A percentile compares a stretch with the other conserved stretches of the same genome.
Conservation (phyloP, 805 yeast genomes). For the Millerozyma acaciae region DNA sequence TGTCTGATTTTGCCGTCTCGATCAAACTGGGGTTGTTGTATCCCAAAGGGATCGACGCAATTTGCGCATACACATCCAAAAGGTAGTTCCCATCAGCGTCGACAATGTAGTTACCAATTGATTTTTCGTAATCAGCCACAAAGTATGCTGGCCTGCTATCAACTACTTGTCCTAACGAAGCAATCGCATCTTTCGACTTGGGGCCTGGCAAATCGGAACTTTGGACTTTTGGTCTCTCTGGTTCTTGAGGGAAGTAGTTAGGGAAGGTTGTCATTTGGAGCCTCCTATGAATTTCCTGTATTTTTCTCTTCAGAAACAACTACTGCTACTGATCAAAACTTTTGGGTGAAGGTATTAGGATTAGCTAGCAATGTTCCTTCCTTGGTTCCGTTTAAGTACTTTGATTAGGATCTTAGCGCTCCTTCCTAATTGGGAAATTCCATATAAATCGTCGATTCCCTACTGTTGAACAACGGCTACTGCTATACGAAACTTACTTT, state of each 20-base stretch:
- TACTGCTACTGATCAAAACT: no score
- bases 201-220: conserved; percentile 78
- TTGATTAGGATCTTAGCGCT: no score
- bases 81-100: conserved; percentile 76
- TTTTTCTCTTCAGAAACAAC: no score
- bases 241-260: conserved; percentile 75
- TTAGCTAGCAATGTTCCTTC: no score
- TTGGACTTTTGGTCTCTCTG: conserved; percentile 59
- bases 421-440: no score
- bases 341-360: no score
- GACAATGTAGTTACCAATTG: conserved; percentile 73
- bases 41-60: conserved; percentile 41
- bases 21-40: conserved; percentile 41
- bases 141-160: conserved; percentile 74
- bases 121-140: conserved; percentile 70
- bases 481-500: no score
- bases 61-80: conserved; percentile 66
- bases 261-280: conserved; percentile 43
- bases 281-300: background rate
- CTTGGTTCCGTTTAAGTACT: no score
- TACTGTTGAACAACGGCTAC: no score
- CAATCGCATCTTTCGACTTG: conserved; percentile 48
- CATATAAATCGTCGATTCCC: no score
- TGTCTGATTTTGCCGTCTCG: conserved; percentile 35
- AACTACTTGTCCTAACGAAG: conserved; percentile 55